A percentile compares a stretch with the other conserved stretches of the same genome.
phyloP scores from a whole-genome alignment of 1,284 basidiomycete genomes.

The Agaricales sp. region DNA sequence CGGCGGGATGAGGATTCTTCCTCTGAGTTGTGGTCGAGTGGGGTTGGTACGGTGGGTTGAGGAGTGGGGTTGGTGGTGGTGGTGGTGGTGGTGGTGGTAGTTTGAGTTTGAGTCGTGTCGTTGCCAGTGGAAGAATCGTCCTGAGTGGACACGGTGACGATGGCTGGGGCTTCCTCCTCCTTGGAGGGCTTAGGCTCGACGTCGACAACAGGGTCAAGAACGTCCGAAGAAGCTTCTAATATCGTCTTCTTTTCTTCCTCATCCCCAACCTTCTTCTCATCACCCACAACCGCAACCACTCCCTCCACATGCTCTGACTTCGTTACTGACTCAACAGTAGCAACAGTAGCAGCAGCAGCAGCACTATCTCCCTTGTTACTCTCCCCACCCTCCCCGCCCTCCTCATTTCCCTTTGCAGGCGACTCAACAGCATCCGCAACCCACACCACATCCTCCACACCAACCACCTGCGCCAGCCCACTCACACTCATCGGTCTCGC shows the following conservation, averaged over 20 bases:
- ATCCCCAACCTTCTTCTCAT: neutral
- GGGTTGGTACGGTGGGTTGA: no score
- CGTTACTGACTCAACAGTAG: neutral
- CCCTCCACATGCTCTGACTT: neutral
- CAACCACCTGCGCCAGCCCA: neutral
- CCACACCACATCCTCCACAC: slow-evolving; percentile 3
- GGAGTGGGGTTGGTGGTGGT: no score
- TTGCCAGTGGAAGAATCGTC: no score
- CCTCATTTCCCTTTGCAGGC: neutral
- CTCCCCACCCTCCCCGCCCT: slow-evolving; percentile 1
- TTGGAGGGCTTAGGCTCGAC: slow-evolving; percentile 1
- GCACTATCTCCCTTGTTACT: neutral
- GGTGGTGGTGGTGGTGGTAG: no score
- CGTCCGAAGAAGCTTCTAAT: neutral
- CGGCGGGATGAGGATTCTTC: neutral
- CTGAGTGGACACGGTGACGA: no score
- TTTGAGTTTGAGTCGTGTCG: no score
- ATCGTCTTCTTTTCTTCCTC: slow-evolving; percentile 3
- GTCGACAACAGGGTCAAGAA: neutral
- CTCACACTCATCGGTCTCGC: slow-evolving; percentile 4
- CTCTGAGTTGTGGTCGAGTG: no score
- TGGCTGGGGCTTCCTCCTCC: no score
- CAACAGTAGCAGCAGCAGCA: neutral
- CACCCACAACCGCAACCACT: neutral
- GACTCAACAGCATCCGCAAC: slow-evolving; percentile 3